phyloP scores from a whole-genome alignment of 2,329 filamentous ascomycete genomes.

The Botrytis porri region DNA sequence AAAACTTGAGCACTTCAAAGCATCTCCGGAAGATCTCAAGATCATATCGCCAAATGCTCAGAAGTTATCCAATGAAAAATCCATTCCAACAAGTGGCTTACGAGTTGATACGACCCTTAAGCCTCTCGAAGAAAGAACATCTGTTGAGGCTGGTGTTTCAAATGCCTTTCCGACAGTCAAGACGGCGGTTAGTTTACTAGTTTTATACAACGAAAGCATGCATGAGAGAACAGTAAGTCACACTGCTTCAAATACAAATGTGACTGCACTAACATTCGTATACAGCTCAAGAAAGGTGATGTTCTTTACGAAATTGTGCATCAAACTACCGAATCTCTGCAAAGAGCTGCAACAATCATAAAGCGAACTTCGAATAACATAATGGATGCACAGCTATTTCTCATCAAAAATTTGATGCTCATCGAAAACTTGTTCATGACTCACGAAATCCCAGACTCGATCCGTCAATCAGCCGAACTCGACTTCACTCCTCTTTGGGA shows the following conservation, averaged over 20 bases:
- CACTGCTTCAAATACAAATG: background rate
- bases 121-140: constrained; percentile 53
- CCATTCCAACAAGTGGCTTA: constrained; percentile 4
- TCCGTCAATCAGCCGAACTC: constrained; percentile 52
- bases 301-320: constrained; percentile 80
- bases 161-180: constrained; percentile 59
- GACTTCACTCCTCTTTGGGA: constrained; percentile 66
- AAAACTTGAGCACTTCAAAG: constrained; percentile 36
- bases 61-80: background rate
- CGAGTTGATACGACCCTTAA: constrained; percentile 21
- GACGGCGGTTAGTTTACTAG: constrained; percentile 55
- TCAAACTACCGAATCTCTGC: constrained; percentile 80
- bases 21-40: constrained; percentile 33
- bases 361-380: constrained; percentile 54
- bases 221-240: constrained; percentile 36
- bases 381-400: constrained; percentile 82
- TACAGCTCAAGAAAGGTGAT: constrained; percentile 42
- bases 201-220: constrained; percentile 53
- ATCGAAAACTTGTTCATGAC: constrained; percentile 95
- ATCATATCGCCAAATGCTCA: constrained; percentile 1
- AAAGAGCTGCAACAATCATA: constrained; percentile 71
- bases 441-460: constrained; percentile 78
- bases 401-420: constrained; percentile 90
- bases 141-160: constrained; percentile 53
- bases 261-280: constrained; percentile 25